Evolutionary conservation across 164 flowering plant species (phyloP), one percentile per base, ranked within the genome.

Genomic region (Magnolia kwangsiensis): DNA sequence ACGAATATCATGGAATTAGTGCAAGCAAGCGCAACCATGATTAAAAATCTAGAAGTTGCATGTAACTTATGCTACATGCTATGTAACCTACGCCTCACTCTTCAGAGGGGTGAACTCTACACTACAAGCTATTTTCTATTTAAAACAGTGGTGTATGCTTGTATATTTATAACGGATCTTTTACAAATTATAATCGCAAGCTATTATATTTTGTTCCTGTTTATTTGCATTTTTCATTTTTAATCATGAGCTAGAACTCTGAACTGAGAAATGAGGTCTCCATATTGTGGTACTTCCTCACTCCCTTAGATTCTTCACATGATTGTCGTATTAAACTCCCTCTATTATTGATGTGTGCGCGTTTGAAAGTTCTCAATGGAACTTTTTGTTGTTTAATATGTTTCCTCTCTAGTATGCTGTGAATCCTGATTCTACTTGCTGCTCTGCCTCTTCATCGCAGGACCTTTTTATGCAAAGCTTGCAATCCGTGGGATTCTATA

Each of bases 391-490:
- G 61, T 11, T 55, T 11, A 55, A 55, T 55, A 55, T 55, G 61
- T 55, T 55, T 55, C 61, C 61, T 55, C 61, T 55, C 27, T 10
- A 2, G 6, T 24, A 65, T 20, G 13, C 29, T 24, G 6, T 3
- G 20, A 31, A 67, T 11, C 45, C 71, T 27, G 50, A 31, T 31
- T 67, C 50, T 67, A 18, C 49, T 24, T 67, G 4, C 63, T 51
- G 4, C 64, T 55, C 61, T 11, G 61, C 61, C 61, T 49, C 72
- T 50, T 72, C 70, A 6, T 74, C 82, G 78, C 92, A 96, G 99
- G 99, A 96, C 74, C 79, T 92, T 71, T 96, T 96, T 83, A 84
- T 96, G 58, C 95, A 88, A 82, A 89, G 88, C 82, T 83, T 96
- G 90, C 97, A 89, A 77, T 87, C 95, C 64, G 90, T 90, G 81